Percentiles rank a stretch among this genome's conserved stretches.
Evolutionary conservation across 805 yeast genomes (phyloP).

Genomic region (Candida montana): DNA sequence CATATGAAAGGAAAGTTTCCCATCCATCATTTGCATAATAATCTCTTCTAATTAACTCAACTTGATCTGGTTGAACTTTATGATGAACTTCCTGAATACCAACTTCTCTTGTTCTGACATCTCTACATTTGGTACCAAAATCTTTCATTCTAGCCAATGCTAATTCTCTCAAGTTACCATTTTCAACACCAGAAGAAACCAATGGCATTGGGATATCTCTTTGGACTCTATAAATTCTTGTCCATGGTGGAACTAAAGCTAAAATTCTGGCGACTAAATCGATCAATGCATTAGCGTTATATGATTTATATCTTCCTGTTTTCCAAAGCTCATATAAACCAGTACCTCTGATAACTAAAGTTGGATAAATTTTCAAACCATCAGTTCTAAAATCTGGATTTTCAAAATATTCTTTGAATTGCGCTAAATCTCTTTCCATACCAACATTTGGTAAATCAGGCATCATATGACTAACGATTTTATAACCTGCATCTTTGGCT

Average conservation of each 20-base stretch:
- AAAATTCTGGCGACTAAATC: constrained; percentile 93
- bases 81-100: constrained; percentile 98
- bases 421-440: constrained; percentile 95
- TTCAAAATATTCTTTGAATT: constrained; percentile 93
- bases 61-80: constrained; percentile 94
- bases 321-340: constrained; percentile 98
- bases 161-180: constrained; percentile 91
- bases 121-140: constrained; percentile 93
- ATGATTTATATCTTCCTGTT: constrained; percentile 88
- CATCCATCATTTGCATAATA: constrained; percentile 97
- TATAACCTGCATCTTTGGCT: constrained; percentile 98
- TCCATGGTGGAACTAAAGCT: constrained; percentile 99
- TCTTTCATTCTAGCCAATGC: constrained; percentile 98
- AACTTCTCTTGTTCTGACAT: constrained; percentile 95
- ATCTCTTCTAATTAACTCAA: constrained; percentile 90
- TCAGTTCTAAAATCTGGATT: constrained; percentile 96
- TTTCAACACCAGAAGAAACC: constrained; percentile 96
- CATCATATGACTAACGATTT: constrained; percentile 99
- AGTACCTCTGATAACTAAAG: constrained; percentile 94
- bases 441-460: constrained; percentile 98
- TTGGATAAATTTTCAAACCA: constrained; percentile 92
- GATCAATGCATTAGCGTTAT: constrained; percentile 88
- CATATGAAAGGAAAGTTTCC: constrained; percentile 95
- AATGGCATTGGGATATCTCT: constrained; percentile 99
- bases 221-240: constrained; percentile 96